A percentile compares a stretch with the other conserved stretches of the same genome.
Evolutionary conservation across 495 filamentous ascomycete genomes (phyloP).

Genomic region (Cladorrhinum samala): DNA sequence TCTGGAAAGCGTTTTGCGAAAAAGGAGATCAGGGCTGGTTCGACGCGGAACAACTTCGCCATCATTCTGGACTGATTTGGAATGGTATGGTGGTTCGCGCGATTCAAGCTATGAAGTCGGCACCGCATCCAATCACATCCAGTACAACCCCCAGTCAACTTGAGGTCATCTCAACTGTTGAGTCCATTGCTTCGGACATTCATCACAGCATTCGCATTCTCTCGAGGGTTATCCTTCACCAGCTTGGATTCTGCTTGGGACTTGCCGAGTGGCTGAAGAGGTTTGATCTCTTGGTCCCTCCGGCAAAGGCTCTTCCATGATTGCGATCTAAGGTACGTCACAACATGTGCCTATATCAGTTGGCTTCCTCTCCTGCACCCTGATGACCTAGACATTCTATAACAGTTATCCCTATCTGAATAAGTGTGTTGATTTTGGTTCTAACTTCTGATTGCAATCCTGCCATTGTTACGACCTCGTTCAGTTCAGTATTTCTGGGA

Average conservation of each 20-base stretch:
- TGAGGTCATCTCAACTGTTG: too few species aligned
- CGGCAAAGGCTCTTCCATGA: too few species aligned
- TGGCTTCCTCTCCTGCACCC: background rate
- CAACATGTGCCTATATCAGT: background rate
- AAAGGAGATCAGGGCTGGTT: constrained; percentile 65
- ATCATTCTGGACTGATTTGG: constrained; percentile 51
- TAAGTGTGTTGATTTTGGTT: constrained; percentile 1
- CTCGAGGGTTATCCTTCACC: too few species aligned
- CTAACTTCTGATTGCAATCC: constrained; percentile 4
- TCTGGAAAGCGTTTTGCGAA: constrained; percentile 44
- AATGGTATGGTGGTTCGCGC: background rate
- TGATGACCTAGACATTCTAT: constrained; percentile 6
- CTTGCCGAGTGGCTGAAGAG: too few species aligned
- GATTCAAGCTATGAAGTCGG: background rate
- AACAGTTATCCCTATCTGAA: constrained; percentile 7
- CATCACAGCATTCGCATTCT: too few species aligned
- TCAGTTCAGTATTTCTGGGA: constrained; percentile 14
- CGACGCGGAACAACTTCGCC: constrained; percentile 80
- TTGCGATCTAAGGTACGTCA: too few species aligned
- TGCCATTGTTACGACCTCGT: background rate
- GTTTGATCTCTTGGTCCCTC: too few species aligned
- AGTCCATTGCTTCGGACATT: too few species aligned
- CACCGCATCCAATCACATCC: too few species aligned
- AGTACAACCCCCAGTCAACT: too few species aligned
- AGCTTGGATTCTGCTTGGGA: too few species aligned